Conservation (phyloP, 352 stramenopile species). For the Globisporangium recalcitrans region DNA sequence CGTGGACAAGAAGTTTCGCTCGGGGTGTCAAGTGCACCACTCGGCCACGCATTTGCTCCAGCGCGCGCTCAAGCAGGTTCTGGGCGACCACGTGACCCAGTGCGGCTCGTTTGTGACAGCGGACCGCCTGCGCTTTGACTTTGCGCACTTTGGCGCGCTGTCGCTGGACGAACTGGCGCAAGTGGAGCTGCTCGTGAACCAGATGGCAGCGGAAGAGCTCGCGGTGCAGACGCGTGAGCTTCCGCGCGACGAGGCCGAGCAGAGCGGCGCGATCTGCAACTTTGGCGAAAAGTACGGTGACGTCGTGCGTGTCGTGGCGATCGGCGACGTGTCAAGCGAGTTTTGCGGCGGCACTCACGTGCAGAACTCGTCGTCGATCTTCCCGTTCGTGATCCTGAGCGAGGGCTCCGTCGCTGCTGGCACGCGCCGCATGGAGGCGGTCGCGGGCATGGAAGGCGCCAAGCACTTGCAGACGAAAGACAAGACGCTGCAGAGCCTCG, state of each 20-base stretch:
- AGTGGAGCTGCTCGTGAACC: conserved; percentile 57
- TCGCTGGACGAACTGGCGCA: conserved; percentile 51
- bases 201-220: conserved; percentile 36
- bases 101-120: conserved; percentile 56
- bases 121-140: conserved; percentile 76
- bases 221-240: conserved; percentile 39
- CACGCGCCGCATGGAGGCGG: conserved; percentile 67
- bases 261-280: conserved; percentile 66
- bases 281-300: conserved; percentile 86
- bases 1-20: conserved; percentile 47
- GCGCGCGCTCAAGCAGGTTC: conserved; percentile 49
- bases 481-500: conserved; percentile 36
- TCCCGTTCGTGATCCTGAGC: conserved; percentile 71
- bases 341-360: conserved; percentile 82
- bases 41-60: conserved; percentile 79
- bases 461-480: conserved; percentile 61
- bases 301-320: conserved; percentile 62
- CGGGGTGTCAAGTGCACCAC: conserved; percentile 62
- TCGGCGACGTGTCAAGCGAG: conserved; percentile 53
- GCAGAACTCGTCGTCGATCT: conserved; percentile 34
- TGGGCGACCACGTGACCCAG: conserved; percentile 73
- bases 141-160: conserved; percentile 71
- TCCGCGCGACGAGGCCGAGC: conserved; percentile 41
- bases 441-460: conserved; percentile 45
- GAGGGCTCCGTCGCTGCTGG: conserved; percentile 75